Base-by-base conservation (phyloP, 78 protist species). In the Dictyostelium intermedium region DNA sequence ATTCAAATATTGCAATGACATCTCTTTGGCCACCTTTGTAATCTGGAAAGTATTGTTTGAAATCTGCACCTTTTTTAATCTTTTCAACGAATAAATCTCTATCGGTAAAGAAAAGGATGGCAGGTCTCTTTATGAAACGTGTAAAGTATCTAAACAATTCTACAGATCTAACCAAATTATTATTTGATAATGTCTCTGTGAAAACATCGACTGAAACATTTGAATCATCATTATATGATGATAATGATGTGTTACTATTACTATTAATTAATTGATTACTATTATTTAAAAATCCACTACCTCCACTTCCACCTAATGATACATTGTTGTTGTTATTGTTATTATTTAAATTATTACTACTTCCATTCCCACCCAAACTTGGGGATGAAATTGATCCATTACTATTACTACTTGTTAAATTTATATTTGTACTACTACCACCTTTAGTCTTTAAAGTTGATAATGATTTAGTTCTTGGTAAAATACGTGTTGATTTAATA, bases 51-150 rank as follows among this genome's bases (percentile, higher is more conserved):
- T 80, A 74, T 39, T 74, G 34, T 80, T 43, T 80, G 35, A 89
- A 89, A 43, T 89, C 83, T 5, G 61, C 70, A 34, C 79, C 79
- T 16, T 60, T 45, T 34, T 80, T 53, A 18, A 89, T n/a, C 25
- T 89, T 89, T 69, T 89, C 94, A 32, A 35, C 27, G 11, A 89
- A 89, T 50, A 47, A 25, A 16, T 89, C 87, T 20, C 35, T 89
- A 2, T 89, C 94, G 3, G 94, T 80, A 50, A 89, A 60, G 50
- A 89, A 78, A 16, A 89, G 70, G 5, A 89, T 89, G 0, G 94
- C 78, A 5, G 94, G 85, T 80, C 81, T 47, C 34, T 80, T 53
- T 7, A 83, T 63, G 8, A 43, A 60, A 10, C 34, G 66, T 20
- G 94, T 61, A 23, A 89, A 47, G 20, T 39, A 27, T 43, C 66